These are phyloP conservation scores for Letharia columbiana DNA, from an alignment of 495 filamentous ascomycete species.

Conservation along the genomic window DNA sequence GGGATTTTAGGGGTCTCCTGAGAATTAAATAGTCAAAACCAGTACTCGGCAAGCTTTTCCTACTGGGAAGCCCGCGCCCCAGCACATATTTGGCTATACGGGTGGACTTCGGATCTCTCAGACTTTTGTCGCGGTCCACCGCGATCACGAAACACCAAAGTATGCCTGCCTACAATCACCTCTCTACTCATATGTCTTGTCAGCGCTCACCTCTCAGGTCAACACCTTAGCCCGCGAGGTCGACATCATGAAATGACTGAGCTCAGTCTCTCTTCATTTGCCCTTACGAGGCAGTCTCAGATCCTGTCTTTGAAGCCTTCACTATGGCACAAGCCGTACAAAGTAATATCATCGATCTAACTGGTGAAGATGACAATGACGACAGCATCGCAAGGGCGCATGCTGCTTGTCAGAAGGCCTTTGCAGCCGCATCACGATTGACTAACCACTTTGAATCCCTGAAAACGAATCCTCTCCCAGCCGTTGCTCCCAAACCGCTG, in stretches of 20 bases:
- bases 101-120: not conserved
- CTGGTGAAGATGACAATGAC: slow-evolving; percentile 10
- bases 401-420: slow-evolving; percentile 5
- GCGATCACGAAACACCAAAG: not conserved
- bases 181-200: not conserved
- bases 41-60: no score
- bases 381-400: not conserved
- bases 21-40: no score
- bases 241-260: not conserved
- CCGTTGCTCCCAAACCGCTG: not conserved
- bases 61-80: no score
- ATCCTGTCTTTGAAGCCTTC: not conserved
- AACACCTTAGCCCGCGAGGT: not conserved
- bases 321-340: not conserved
- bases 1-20: no score
- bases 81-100: not conserved
- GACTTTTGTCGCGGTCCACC: not conserved
- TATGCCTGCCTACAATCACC: no score
- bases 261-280: not conserved
- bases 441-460: slow-evolving; percentile 1
- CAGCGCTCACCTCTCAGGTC: not conserved
- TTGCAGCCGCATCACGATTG: not conserved
- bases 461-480: not conserved
- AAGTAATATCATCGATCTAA: slow-evolving; percentile 13
- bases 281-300: not conserved